These are phyloP conservation scores for Mortierella polycephala DNA, from an alignment of 371 early-diverging fungal species.

Conservation along the genomic window DNA sequence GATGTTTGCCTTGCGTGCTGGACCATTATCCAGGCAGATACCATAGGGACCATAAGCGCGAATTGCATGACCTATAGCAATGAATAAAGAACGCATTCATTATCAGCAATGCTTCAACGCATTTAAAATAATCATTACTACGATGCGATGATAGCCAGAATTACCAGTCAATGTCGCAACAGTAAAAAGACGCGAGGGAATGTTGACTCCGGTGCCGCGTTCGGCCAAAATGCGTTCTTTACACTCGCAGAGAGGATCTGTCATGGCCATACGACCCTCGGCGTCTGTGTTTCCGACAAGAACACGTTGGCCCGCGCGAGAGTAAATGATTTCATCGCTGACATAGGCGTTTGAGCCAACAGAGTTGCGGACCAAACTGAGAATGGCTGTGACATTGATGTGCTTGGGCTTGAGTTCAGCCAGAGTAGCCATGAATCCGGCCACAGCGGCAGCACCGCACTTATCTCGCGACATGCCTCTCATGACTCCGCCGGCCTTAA, in stretches of 20 bases:
- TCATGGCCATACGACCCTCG: conserved; percentile 93
- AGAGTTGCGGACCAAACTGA: conserved; percentile 86
- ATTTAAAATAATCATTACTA: too few species aligned
- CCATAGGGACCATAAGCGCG: conserved; percentile 85
- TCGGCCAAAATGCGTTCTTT: conserved; percentile 77
- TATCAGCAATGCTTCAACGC: too few species aligned
- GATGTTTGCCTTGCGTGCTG: conserved; percentile 73
- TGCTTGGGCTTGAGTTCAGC: conserved; percentile 70
- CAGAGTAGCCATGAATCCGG: conserved; percentile 83
- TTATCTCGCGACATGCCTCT: conserved; percentile 94
- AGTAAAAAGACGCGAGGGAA: conserved; percentile 77
- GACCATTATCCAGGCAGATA: conserved; percentile 83
- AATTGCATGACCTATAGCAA: conserved; percentile 76
- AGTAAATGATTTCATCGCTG: conserved; percentile 83
- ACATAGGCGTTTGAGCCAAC: conserved; percentile 85
- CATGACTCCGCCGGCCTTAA: conserved; percentile 88
- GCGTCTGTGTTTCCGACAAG: conserved; percentile 91
- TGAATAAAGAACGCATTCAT: neutral
- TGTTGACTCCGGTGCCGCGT: conserved; percentile 56
- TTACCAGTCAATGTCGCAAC: conserved; percentile 84
- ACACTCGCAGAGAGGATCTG: conserved; percentile 82
- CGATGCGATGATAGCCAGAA: neutral
- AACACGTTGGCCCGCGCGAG: conserved; percentile 86
- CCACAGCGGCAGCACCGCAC: conserved; percentile 88
- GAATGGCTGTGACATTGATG: conserved; percentile 76